Base-by-base conservation (phyloP, 495 filamentous ascomycete genomes). In the Xylaria bambusicola region DNA sequence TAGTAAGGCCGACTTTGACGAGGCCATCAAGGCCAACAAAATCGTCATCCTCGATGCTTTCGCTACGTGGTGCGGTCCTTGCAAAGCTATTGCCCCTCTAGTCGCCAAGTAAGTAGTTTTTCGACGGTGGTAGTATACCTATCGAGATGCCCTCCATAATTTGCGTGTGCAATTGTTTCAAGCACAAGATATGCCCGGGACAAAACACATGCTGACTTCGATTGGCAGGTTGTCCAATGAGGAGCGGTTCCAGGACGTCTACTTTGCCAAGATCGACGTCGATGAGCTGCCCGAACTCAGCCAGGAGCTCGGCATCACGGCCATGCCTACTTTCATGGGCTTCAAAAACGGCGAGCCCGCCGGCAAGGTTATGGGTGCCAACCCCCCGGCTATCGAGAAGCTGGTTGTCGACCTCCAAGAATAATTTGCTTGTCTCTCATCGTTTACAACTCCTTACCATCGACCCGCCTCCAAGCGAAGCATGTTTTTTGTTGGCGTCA, bases 231-330 rank as follows among this genome's bases (percentile, higher is more conserved):
- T 52, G 49, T 65, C 61, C 36, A 51, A 70, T 40, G 58, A 62
- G 12, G 60, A 67, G 6, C 18, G 56, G 38, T 66, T 68, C 62
- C 60, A 65, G 55, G 58, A 76, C 56, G 82, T 85, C 65, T 79
- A 83, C 68, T 97, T 97, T 79, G 88, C 84, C 84, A 96, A 97
- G 83, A 73, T 98, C 71, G 92, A 98, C 76, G 92, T 98, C 61
- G 94, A 98, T 74, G 78, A 89, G 60, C 77, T 93, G 26, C 73
- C 86, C 57, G 84, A 88, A 0, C 85, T 96, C 15, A 88, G 90
- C 35, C 82, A 87, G 65, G 85, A 95, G 68, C 85, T 94, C 55
- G 85, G 84, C 62, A 84, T 98, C 77, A 88, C 90, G 66, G 92
- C 94, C 67, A 98, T 98, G 94, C 94, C 94, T 55, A 97, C 93